Percentiles rank a stretch among this genome's conserved stretches.
These are phyloP conservation scores for Dendrobium nobile DNA, from an alignment of 106 monocot genomes.

Conservation along the genomic window DNA sequence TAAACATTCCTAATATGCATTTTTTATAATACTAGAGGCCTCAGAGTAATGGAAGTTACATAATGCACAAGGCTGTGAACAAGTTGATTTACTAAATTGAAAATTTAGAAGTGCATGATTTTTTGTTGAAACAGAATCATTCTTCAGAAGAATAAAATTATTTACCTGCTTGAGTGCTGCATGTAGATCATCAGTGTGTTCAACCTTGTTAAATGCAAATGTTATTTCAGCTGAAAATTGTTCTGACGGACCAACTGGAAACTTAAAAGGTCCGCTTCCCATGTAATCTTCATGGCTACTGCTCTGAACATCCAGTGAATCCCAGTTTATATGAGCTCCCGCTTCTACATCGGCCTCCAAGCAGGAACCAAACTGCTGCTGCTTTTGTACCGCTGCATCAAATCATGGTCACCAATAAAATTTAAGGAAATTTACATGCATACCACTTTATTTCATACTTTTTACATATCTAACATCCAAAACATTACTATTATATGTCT, in stretches of 20 bases:
- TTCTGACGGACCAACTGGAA: neutral
- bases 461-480: no score
- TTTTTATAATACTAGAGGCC: no score
- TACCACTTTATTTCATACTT: no score
- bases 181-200: constrained; percentile 6
- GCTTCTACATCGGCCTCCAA: neutral
- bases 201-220: constrained; percentile 4
- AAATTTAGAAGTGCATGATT: no score
- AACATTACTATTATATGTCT: no score
- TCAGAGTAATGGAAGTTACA: no score
- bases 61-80: no score
- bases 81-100: no score
- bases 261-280: neutral
- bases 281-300: neutral
- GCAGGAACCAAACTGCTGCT: neutral
- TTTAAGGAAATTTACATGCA: no score
- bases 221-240: neutral
- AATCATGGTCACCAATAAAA: neutral
- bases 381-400: neutral
- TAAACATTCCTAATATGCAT: no score
- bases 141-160: neutral
- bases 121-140: neutral
- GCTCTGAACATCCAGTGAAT: neutral
- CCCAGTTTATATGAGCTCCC: neutral
- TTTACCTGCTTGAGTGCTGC: constrained; percentile 12